Evolutionary conservation across 2,329 filamentous ascomycete species (phyloP).

Genomic region (Cytospora piceae): DNA sequence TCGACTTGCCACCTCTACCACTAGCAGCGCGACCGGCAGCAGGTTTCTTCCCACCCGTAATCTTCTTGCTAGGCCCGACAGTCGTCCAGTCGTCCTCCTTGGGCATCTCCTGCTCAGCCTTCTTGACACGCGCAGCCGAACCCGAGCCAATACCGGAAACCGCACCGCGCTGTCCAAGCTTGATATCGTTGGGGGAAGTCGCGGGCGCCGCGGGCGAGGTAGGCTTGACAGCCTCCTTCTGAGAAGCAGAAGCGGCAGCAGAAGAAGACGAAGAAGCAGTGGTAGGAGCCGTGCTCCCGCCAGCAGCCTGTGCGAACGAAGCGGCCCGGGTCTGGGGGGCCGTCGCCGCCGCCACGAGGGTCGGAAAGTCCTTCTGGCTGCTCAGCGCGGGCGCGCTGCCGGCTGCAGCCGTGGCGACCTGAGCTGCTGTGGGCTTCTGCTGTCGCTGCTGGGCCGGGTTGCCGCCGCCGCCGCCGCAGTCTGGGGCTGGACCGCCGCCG

Average conservation of each 20-base stretch:
- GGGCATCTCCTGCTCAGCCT: not conserved
- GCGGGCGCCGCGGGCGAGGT: not conserved
- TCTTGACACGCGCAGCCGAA: not conserved
- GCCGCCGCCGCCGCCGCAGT: not conserved
- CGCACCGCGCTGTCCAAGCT: not conserved
- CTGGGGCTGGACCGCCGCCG: constrained; percentile 5
- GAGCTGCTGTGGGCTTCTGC: constrained; percentile 2
- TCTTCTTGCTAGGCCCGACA: constrained; percentile 19
- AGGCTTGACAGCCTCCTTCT: not conserved
- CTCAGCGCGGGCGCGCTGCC: not conserved
- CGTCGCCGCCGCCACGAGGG: constrained; percentile 15
- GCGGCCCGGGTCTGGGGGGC: constrained; percentile 17
- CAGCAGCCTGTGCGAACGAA: constrained; percentile 12
- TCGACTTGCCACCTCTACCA: not conserved
- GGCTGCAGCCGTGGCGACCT: not conserved
- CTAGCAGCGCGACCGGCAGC: not conserved
- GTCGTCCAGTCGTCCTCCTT: constrained; percentile 18
- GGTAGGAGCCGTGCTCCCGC: not conserved
- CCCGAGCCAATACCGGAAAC: not conserved
- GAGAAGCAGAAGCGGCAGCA: not conserved
- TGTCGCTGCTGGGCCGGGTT: not conserved
- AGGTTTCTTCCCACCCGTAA: constrained; percentile 11
- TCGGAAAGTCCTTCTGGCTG: constrained; percentile 17
- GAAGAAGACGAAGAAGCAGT: not conserved
- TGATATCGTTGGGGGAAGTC: constrained; percentile 6